Evolutionary conservation across 2,329 filamentous ascomycete genomes (phyloP), one percentile per base, ranked within the genome.

Genomic region (Aspergillus eucalypticola): DNA sequence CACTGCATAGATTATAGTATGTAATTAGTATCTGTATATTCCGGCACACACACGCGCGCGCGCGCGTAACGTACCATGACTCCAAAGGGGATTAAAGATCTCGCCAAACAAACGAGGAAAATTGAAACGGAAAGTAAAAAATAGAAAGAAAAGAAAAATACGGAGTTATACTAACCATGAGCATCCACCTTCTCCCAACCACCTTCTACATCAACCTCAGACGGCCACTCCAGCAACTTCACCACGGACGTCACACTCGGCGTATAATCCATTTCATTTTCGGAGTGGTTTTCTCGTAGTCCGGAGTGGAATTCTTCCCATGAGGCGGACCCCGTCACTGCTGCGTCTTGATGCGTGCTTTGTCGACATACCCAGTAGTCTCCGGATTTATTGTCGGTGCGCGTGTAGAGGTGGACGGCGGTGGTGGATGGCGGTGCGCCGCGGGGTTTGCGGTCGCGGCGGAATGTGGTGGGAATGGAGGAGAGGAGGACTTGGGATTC

Each of bases 281-380:
- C 67, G 6, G 75, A 74, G 65, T 79, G 78, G 17, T 77, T 63
- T 8, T 73, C 67, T 29, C 73, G 70, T 46, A 79, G 57, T 0
- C 76, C 74, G 13, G 62, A 63, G 56, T 73, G 66, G 51, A 79
- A 79, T 60, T 80, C 77, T 2, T 65, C 55, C 67, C 73, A 78
- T 5, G 70, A 71, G 5, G 76, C 77, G 7, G 73, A 75, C 2
- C 78, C 77, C 15, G 60, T 55, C 39, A 59, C 44, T 0, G 68
- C 57, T 2, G 63, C 60, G 25, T 75, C 62, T 38, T 66, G 59
- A 58, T 79, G 78, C 23, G 75, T 63, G 41, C 75, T 79, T 46
- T 70, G 71, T n/a, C 78, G 74, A 53, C 74, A 77, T 27, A 75
- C 71, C 78, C 78, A 80, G 66, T 74, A 72, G 49, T 79, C 76